phyloP scores from a whole-genome alignment of 2,329 filamentous ascomycete genomes.

The Penicillium sp. region DNA sequence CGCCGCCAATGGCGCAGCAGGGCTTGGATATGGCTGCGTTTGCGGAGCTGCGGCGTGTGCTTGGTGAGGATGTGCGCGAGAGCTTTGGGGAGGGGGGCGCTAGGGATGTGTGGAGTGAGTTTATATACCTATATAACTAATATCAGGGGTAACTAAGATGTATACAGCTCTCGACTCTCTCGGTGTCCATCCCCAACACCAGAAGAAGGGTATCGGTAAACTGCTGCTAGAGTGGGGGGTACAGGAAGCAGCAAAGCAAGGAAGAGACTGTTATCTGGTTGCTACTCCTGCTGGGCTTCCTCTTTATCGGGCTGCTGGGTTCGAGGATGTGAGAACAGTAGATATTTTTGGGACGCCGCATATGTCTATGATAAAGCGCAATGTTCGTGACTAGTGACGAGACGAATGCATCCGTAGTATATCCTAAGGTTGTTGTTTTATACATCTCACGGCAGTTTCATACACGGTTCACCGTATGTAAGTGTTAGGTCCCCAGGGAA shows the following conservation, averaged over 20 bases:
- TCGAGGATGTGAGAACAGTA: neutral
- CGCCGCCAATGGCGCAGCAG: neutral
- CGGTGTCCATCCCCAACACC: neutral
- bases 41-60: neutral
- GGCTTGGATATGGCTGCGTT: conserved; percentile 1
- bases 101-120: conserved; percentile 1
- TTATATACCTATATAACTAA: neutral
- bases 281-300: conserved; percentile 2
- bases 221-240: conserved; percentile 4
- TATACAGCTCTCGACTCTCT: conserved; percentile 1
- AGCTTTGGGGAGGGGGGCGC: neutral
- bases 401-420: too few species aligned
- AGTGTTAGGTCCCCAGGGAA: too few species aligned
- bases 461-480: too few species aligned
- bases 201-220: neutral
- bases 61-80: neutral
- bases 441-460: too few species aligned
- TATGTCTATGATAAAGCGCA: conserved; percentile 1
- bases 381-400: too few species aligned
- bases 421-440: too few species aligned
- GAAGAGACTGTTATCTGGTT: conserved; percentile 1
- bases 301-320: neutral
- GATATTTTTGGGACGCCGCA: conserved; percentile 4
- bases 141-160: too few species aligned
- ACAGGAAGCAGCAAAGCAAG: neutral